Conservation (phyloP, 805 yeast genomes). For the Tetrapisispora namnaoensis region DNA sequence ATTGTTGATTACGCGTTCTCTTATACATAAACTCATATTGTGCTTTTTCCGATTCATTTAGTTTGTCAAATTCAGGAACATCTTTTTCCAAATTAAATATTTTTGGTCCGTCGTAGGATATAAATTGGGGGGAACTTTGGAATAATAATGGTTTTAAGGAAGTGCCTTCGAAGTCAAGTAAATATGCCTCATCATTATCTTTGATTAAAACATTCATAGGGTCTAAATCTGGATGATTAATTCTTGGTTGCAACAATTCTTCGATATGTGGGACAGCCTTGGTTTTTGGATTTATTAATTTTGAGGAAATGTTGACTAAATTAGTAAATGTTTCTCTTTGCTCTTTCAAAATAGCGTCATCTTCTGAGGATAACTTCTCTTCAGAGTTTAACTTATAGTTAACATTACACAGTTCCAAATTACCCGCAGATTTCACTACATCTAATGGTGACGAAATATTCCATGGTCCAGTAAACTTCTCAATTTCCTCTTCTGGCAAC, state of each 20-base stretch:
- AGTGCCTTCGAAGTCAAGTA: slow-evolving; percentile 78
- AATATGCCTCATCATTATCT: slow-evolving; percentile 35
- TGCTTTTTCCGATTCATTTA: slow-evolving; percentile 64
- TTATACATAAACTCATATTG: slow-evolving; percentile 80
- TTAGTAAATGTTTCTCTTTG: slow-evolving; percentile 56
- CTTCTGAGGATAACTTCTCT: slow-evolving; percentile 32
- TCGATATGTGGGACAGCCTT: slow-evolving; percentile 50
- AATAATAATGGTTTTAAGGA: slow-evolving; percentile 73
- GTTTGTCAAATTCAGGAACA: slow-evolving; percentile 53
- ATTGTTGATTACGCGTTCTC: slow-evolving; percentile 82
- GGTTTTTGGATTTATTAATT: slow-evolving; percentile 43
- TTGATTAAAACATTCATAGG: slow-evolving; percentile 72
- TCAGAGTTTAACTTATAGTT: slow-evolving; percentile 34
- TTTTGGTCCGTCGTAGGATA: slow-evolving; percentile 82
- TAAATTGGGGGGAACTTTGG: slow-evolving; percentile 71
- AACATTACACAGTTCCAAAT: slow-evolving; percentile 54
- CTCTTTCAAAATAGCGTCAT: slow-evolving; percentile 41
- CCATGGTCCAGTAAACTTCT: slow-evolving; percentile 72
- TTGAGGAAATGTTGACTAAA: slow-evolving; percentile 45
- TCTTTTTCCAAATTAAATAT: slow-evolving; percentile 68
- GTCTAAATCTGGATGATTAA: slow-evolving; percentile 75
- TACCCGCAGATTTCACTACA: slow-evolving; percentile 53
- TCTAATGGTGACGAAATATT: slow-evolving; percentile 43
- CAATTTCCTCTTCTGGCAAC: slow-evolving; percentile 41
- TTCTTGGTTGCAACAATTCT: slow-evolving; percentile 60